Evolutionary conservation across 768 basidiomycete genomes (phyloP).

Genomic region (Termitomyces eurrhizus): DNA sequence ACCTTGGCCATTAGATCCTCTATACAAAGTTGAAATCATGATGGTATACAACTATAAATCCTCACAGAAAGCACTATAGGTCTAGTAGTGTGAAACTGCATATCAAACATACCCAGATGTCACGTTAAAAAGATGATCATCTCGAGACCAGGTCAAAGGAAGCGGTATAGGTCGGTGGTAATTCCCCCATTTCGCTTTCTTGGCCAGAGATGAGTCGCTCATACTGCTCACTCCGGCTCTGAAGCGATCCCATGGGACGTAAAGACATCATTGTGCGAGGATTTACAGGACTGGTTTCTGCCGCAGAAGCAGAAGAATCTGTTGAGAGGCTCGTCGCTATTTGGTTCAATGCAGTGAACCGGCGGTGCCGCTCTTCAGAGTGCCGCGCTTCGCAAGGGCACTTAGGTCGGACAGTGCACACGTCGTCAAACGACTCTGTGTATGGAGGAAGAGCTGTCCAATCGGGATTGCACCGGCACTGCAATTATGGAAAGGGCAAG

Average conservation of each 20-base stretch:
- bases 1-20: neutral
- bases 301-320: slow-evolving; percentile 30
- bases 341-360: slow-evolving; percentile 24
- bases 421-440: slow-evolving; percentile 42
- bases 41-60: slow-evolving; percentile 4
- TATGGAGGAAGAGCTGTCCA: slow-evolving; percentile 81
- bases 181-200: slow-evolving; percentile 77
- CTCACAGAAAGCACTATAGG: neutral
- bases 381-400: slow-evolving; percentile 44
- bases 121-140: neutral
- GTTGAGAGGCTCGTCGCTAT: slow-evolving; percentile 30
- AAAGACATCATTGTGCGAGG: slow-evolving; percentile 26
- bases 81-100: neutral
- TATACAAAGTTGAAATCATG: neutral
- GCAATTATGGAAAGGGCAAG: neutral
- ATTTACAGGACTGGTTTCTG: slow-evolving; percentile 32
- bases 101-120: neutral
- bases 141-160: slow-evolving; percentile 1
- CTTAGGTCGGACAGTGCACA: slow-evolving; percentile 26
- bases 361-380: slow-evolving; percentile 5
- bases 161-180: slow-evolving; percentile 71
- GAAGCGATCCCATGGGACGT: slow-evolving; percentile 29
- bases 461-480: slow-evolving; percentile 83
- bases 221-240: slow-evolving; percentile 51
- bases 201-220: slow-evolving; percentile 82